Percentiles rank a stretch among this genome's conserved stretches.
These are phyloP conservation scores for Cutaneotrichosporon dermatis DNA, from an alignment of 1,284 basidiomycete species.

Conservation along the genomic window DNA sequence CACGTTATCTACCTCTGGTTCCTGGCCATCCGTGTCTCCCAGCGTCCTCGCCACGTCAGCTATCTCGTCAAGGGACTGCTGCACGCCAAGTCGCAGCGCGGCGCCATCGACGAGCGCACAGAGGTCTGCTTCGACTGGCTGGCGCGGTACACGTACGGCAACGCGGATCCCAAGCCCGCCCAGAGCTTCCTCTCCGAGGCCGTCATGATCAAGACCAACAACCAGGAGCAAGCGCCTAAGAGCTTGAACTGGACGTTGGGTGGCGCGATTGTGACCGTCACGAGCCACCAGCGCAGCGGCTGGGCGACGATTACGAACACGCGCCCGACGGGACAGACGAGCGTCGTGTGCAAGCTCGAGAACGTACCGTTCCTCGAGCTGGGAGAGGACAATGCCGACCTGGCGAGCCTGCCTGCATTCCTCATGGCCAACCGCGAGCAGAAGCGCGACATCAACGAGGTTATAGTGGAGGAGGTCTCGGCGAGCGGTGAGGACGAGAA, in stretches of 20 bases:
- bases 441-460: constrained; percentile 14
- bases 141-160: constrained; percentile 88
- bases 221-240: constrained; percentile 35
- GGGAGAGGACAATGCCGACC: constrained; percentile 73
- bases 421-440: constrained; percentile 66
- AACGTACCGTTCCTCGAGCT: constrained; percentile 79
- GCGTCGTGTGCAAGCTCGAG: constrained; percentile 81
- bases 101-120: constrained; percentile 77
- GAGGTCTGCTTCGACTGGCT: constrained; percentile 99
- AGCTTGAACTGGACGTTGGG: constrained; percentile 80
- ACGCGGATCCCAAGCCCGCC: constrained; percentile 84
- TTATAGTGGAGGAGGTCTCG: neutral
- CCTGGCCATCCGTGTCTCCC: constrained; percentile 76
- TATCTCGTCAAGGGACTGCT: constrained; percentile 85
- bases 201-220: constrained; percentile 45
- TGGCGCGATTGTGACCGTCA: constrained; percentile 79
- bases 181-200: constrained; percentile 70
- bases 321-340: constrained; percentile 81
- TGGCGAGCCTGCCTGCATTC: constrained; percentile 64
- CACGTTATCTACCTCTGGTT: constrained; percentile 95
- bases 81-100: constrained; percentile 75
- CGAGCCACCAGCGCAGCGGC: constrained; percentile 66
- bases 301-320: constrained; percentile 88
- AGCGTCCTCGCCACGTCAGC: constrained; percentile 75
- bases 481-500: neutral